Evolutionary conservation across 2,329 filamentous ascomycete genomes (phyloP).

Genomic region (Lasiodiplodia theobromae): DNA sequence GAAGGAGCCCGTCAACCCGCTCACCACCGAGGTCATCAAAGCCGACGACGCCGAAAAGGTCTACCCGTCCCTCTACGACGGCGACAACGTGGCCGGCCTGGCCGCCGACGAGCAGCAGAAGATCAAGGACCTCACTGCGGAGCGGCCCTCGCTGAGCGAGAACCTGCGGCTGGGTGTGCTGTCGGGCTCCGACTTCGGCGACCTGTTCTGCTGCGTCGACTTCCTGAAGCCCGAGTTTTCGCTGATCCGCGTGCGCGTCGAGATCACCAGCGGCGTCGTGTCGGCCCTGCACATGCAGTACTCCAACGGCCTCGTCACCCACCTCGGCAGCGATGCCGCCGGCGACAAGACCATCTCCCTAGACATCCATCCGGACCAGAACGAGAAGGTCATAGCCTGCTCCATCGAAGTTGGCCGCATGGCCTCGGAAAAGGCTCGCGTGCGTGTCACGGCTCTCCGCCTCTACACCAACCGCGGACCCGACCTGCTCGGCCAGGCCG

Average conservation of each 20-base stretch:
- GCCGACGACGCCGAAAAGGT: no score
- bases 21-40: no score
- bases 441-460: neutral
- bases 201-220: neutral
- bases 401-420: neutral
- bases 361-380: neutral
- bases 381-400: neutral
- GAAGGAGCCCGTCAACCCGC: neutral
- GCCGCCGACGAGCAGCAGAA: neutral
- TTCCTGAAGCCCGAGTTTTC: neutral
- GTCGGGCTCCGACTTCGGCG: neutral
- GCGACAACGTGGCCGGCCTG: no score
- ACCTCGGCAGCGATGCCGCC: neutral
- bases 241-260: neutral
- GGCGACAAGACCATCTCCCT: neutral
- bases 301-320: neutral
- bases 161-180: neutral
- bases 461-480: conserved; percentile 1
- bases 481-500: neutral
- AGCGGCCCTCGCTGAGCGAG: neutral
- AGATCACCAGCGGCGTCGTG: neutral
- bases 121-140: neutral
- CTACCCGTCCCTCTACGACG: no score
- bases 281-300: neutral
- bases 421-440: neutral